These are phyloP conservation scores for Dissophora globulifera DNA, from an alignment of 192 early-diverging fungal genomes.

Conservation along the genomic window DNA sequence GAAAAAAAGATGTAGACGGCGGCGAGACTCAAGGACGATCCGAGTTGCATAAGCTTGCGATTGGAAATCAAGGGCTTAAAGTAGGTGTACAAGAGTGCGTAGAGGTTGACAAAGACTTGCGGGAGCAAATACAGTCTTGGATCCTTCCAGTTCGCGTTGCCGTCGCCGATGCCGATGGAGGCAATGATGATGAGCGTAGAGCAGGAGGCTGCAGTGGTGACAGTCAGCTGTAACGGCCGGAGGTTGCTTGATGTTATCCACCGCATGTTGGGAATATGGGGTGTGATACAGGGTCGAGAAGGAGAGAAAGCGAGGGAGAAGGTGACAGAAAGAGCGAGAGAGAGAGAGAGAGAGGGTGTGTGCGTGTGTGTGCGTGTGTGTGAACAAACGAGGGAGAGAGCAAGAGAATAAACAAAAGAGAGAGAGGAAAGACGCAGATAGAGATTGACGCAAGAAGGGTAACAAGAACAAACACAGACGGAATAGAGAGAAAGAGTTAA, in stretches of 20 bases:
- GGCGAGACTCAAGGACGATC: not conserved
- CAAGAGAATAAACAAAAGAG: too few species aligned
- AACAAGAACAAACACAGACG: too few species aligned
- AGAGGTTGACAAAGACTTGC: slow-evolving; percentile 11
- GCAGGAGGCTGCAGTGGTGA: not conserved
- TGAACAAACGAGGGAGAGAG: too few species aligned
- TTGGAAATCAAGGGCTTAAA: not conserved
- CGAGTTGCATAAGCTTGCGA: not conserved
- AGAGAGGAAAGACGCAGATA: too few species aligned
- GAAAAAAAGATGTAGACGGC: slow-evolving; percentile 16
- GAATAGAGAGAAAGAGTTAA: too few species aligned
- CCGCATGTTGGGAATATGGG: not conserved
- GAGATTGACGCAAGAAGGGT: too few species aligned
- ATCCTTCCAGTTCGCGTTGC: not conserved
- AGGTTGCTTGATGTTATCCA: not conserved
- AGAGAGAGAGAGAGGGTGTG: not conserved
- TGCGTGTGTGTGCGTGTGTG: too few species aligned
- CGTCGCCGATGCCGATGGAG: not conserved
- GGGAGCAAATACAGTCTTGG: not conserved
- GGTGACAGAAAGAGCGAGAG: not conserved
- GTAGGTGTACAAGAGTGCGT: slow-evolving; percentile 18
- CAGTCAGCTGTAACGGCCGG: not conserved
- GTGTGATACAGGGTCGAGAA: not conserved
- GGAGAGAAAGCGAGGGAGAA: not conserved
- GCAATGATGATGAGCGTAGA: slow-evolving; percentile 14